Conservation (phyloP, 2,329 filamentous ascomycete genomes). For the Podosphaera xanthii region DNA sequence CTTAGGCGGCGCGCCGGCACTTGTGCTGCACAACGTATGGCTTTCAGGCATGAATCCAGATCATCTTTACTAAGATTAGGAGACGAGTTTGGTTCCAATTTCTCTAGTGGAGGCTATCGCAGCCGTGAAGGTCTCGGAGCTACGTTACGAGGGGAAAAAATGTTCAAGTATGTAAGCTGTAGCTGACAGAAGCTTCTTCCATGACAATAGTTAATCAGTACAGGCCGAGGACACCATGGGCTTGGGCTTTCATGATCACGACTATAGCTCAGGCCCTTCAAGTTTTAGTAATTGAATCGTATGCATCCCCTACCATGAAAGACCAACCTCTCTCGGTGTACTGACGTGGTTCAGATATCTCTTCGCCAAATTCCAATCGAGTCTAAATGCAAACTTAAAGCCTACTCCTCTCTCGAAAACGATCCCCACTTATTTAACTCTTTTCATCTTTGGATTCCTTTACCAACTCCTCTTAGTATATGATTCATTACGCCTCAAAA, state of each 20-base stretch:
- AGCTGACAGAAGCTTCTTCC: neutral
- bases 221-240: conserved; percentile 59
- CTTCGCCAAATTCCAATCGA: conserved; percentile 64
- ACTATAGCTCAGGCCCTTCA: conserved; percentile 56
- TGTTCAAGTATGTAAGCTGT: conserved; percentile 32
- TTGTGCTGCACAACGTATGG: conserved; percentile 17
- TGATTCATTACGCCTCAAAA: conserved; percentile 83
- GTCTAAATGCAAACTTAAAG: conserved; percentile 26
- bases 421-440: conserved; percentile 82
- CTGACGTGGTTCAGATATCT: conserved; percentile 36
- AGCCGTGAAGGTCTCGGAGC: conserved; percentile 14
- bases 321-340: too few species aligned
- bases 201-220: neutral
- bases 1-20: too few species aligned
- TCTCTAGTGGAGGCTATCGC: conserved; percentile 17
- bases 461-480: conserved; percentile 80
- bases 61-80: conserved; percentile 21
- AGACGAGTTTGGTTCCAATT: conserved; percentile 16
- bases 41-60: conserved; percentile 23
- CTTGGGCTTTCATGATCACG: conserved; percentile 59
- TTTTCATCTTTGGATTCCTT: conserved; percentile 93
- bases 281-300: conserved; percentile 72
- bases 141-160: conserved; percentile 19
- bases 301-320: conserved; percentile 20
- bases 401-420: conserved; percentile 36